These are phyloP conservation scores for Hemerocallis citrina DNA, from an alignment of 106 monocot genomes.

Conservation along the genomic window DNA sequence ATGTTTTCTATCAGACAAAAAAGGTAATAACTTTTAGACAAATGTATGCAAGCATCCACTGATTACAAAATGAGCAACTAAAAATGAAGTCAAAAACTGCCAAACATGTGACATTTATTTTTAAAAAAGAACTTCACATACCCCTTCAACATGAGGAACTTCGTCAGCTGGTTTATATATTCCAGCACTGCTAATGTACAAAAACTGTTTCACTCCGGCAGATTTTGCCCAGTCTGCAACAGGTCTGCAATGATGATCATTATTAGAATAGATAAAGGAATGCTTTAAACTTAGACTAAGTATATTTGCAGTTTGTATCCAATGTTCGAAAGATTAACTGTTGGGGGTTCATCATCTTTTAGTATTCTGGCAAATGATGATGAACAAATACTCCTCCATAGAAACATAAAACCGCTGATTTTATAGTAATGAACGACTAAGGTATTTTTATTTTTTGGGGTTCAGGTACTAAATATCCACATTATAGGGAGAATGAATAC, in stretches of 20 bases:
- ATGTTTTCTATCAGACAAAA: too few species aligned
- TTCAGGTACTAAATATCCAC: too few species aligned
- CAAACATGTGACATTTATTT: too few species aligned
- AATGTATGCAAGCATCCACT: too few species aligned
- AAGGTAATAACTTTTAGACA: too few species aligned
- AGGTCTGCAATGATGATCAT: conserved; percentile 47
- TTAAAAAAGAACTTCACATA: conserved; percentile 34
- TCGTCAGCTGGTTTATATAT: conserved; percentile 84
- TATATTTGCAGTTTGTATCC: background rate
- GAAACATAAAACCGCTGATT: background rate
- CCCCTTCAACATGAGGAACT: conserved; percentile 98
- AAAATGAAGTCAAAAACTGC: too few species aligned
- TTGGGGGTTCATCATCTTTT: background rate
- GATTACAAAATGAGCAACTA: too few species aligned
- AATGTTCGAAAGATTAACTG: background rate
- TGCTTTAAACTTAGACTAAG: background rate
- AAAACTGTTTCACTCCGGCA: conserved; percentile 66
- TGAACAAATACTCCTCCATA: background rate
- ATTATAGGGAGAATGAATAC: too few species aligned
- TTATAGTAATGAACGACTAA: background rate
- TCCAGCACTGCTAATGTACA: conserved; percentile 95
- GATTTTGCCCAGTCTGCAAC: conserved; percentile 88
- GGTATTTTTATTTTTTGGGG: too few species aligned
- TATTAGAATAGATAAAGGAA: background rate
- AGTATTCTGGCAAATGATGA: background rate